Base-by-base conservation (phyloP, 75 land plant species). In the Selaginella tamariscina region DNA sequence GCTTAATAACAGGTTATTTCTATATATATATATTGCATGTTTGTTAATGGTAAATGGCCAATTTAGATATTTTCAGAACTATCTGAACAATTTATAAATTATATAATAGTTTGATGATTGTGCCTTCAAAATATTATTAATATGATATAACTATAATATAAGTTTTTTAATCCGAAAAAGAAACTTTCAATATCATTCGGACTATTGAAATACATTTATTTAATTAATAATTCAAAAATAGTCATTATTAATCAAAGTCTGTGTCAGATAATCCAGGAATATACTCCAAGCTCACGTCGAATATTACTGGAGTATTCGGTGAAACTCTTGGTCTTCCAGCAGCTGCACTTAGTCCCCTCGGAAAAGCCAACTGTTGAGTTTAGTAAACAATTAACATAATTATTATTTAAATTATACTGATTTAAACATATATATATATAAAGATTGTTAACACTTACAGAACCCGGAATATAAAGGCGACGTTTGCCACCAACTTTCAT, bases 401-500 rank as follows among this genome's bases (percentile, higher is more conserved):
- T 49, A 11, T 20, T 49, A 11, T 49, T 49, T 11, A 49, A 20
- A 49, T 11, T 49, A 20, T 11, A 49, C 54, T 49, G 11, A 20
- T 11, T 20, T 11, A 49, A 49, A 49, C 11, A 11, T 11, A 49
- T 11, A 11, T 20, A 49, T 11, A 49, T 11, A 11, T 11, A 49
- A 49, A 11, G 11, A 49, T 49, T 49, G 11, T 20, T 49, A 20
- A 49, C 8, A 69, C 76, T 74, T 89, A 92, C 98, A 30, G 84
- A 66, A 54, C 98, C 98, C 33, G 98, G 96, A 67, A 94, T 85
- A 65, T 83, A 94, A 0, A 94, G 74, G 30, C 98, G 81, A 9
- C 98, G 91, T 68, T 83, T 89, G 39, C 98, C 98, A 66, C 98
- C 98, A 49, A 78, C 77, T 82, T 87, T 94, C 98, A 94, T 94